Base-by-base conservation (phyloP, 352 stramenopile species). In the Phytopythium aichiense region DNA sequence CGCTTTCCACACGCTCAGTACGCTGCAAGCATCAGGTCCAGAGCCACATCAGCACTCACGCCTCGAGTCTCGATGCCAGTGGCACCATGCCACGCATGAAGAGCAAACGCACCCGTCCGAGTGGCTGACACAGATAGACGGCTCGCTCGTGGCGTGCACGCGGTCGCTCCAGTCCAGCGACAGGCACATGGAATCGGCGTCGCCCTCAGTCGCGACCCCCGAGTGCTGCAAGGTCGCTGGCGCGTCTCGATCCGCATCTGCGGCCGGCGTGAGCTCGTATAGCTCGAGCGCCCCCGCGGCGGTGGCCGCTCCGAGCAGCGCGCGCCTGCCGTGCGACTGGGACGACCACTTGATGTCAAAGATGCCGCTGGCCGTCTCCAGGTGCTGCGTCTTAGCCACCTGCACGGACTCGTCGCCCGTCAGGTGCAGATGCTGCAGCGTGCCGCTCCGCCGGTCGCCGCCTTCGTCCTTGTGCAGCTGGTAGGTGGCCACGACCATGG, bases 141-240 rank as follows among this genome's bases (percentile, higher is more conserved):
- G 84, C 28, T 90, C 69, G 15, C 60, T 33, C 35, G 61, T 75
- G 5, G 71, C 23, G 18, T 75, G 64, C 30, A 89, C 76, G 46
- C 83, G 81, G 58, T 94, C 91, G 66, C 71, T 93, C 87, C 87
- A 95, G 67, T 95, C 87, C 45, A 95, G 71, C 37, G 87, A 95
- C 43, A 95, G 60, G 37, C 81, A 92, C 84, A 94, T 95, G 20
- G 83, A 79, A 31, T 61, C 68, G 0, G 61, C 62, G 35, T 79
- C 58, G 2, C 35, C 70, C 11, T 88, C 73, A 1, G 65, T 72
- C 52, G 65, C 33, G 20, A 89, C 33, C 12, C 68, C 72, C 30
- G 71, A 82, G 53, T 74, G 67, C 16, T 60, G 58, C 15, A 91
- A 61, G 25, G 57, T n/a, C 1, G 60, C 46, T 11, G 25, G 25